Conservation (phyloP, 306 rosid genomes). For the Urtica urens region DNA sequence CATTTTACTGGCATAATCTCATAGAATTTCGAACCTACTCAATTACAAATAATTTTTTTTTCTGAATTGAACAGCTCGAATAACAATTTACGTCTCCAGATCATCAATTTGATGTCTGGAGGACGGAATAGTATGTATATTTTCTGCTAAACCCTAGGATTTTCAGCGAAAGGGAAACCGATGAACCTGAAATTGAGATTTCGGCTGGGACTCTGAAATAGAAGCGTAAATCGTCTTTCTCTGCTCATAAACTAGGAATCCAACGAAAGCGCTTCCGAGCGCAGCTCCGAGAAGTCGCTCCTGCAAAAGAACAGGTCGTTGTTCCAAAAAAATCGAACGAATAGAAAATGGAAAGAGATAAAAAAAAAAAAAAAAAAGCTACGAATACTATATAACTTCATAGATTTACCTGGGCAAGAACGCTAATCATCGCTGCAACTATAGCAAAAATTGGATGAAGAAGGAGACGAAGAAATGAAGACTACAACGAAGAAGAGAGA, state of each 20-base stretch:
- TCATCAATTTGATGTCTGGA: too few relatives aligned
- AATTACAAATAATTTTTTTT: too few relatives aligned
- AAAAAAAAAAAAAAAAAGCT: neutral
- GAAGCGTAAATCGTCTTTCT: conserved; percentile 53
- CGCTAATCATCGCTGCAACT: conserved; percentile 45
- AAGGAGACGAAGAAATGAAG: too few relatives aligned
- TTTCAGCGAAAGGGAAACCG: neutral
- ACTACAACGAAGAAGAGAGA: too few relatives aligned
- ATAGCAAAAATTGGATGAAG: too few relatives aligned
- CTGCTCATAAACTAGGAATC: conserved; percentile 51
- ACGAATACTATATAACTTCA: neutral
- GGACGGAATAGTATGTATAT: too few relatives aligned
- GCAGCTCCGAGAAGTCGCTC: conserved; percentile 82
- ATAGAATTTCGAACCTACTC: too few relatives aligned
- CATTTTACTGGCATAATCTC: too few relatives aligned
- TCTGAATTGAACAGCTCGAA: too few relatives aligned
- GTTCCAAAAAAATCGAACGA: neutral
- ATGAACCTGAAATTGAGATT: conserved; percentile 32
- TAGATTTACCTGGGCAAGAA: conserved; percentile 56
- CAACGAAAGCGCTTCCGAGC: conserved; percentile 52
- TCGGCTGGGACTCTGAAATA: conserved; percentile 30
- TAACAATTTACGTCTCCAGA: too few relatives aligned
- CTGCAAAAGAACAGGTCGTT: conserved; percentile 23
- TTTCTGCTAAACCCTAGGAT: too few relatives aligned
- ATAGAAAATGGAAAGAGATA: neutral